Base-by-base conservation (phyloP, 805 yeast species). In the Yarrowia alimentaria region DNA sequence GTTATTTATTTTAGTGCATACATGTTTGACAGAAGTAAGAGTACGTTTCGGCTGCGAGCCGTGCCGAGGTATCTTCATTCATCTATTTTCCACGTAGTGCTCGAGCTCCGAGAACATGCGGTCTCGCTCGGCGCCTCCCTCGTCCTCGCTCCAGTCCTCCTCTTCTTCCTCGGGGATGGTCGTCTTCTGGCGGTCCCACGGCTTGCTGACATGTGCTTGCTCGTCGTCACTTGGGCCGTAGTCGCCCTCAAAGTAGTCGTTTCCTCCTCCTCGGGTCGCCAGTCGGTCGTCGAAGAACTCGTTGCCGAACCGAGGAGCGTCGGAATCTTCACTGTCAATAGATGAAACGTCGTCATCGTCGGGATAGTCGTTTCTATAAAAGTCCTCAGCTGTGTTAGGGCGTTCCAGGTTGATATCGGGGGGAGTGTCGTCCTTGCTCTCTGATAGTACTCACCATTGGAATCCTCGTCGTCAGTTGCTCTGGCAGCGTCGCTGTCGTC, bases 361-460 rank as follows among this genome's bases (percentile, higher is more conserved):
- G 0, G 98, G 98, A 61, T 91, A 91, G 61, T 91, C 98, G 65
- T 93, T 91, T 59, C 80, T 79, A 63, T 91, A 91, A 61, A 81
- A 90, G 51, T 85, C 88, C 68, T 91, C 99, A 16, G 96, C 96
- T 58, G 33, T 6, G 31, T 25, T 49, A 33, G 35, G 13, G 3
- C 18, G 12, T 18, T 1, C 18, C 13, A 26, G 20, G 2, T 12
- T 13, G n/a, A n/a, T n/a, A n/a, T n/a, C n/a, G n/a, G n/a, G n/a
- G n/a, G n/a, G n/a, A n/a, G n/a, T n/a, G n/a, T n/a, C 14, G 13
- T 11, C 10, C 18, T 19, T 30, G 22, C 20, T n/a, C 14, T 29
- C 26, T 3, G 25, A 11, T 28, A 8, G 6, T 16, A 43, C 57
- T 35, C 38, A 55, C 57, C 62, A 49, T 68, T 69, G 13, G 72